Evolutionary conservation across 352 stramenopile genomes (phyloP), one percentile per base, ranked within the genome.

Genomic region (Globisporangium cederbergense): DNA sequence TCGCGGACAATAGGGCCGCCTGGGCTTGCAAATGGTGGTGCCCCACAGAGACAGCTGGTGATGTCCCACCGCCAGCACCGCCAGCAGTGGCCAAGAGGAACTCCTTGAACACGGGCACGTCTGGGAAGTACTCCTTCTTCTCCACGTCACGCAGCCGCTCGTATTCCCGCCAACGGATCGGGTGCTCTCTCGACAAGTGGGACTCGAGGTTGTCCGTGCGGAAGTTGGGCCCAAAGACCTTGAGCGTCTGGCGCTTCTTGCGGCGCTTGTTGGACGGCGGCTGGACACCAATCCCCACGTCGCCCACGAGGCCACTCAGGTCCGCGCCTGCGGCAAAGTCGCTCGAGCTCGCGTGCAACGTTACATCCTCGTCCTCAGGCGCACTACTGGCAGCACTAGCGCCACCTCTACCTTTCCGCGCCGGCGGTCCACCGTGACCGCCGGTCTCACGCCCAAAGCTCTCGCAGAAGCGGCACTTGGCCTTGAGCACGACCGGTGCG

Each of bases 391-490:
- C 38, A 64, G 47, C 20, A 3, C n/a, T 34, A 46, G 9, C 22
- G 20, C 50, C 32, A 30, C 18, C 34, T 13, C 16, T 50, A 45
- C 18, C 53, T 16, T 34, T 46, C 16, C 22, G 52, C n/a, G 13
- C 7, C 32, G 30, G 13, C 13, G 52, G 28, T 3, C 34, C 32
- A 45, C 22, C 51, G 4, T 13, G 28, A 0, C 38, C 45, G 30
- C n/a, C 42, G 14, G 66, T 30, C 59, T 85, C 76, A 43, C 76
- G 76, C 1, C 76, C 76, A 64, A 82, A 85, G 66, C 67, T 74
- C 70, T 85, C 76, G 66, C 76, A 85, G 70, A 85, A 85, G 67
- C 76, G 76, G 70, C 76, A 85, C 63, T 82, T 85, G 69, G 74
- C 76, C 59, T 78, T 78, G 60, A 79, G 45, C 49, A 85, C 74